These are phyloP conservation scores for Trichoderma endophyticum DNA, from an alignment of 2,329 filamentous ascomycete genomes.

Conservation along the genomic window DNA sequence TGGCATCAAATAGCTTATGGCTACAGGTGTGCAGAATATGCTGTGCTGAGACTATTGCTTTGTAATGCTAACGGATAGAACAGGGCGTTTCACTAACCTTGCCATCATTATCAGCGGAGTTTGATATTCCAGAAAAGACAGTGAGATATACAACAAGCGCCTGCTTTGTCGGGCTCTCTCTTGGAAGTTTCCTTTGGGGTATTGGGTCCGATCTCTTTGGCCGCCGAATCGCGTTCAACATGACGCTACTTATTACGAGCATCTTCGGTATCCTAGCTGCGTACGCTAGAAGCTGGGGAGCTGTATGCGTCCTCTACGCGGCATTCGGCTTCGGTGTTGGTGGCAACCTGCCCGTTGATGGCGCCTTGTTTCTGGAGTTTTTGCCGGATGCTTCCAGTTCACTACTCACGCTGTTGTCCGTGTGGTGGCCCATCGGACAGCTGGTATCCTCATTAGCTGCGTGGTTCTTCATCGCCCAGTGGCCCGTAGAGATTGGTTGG, in stretches of 20 bases:
- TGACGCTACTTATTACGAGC: conserved; percentile 70
- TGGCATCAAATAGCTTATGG: conserved; percentile 17
- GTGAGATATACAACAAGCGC: conserved; percentile 80
- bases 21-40: conserved; percentile 19
- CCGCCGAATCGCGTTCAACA: conserved; percentile 76
- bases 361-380: conserved; percentile 80
- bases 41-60: neutral
- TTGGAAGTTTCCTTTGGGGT: conserved; percentile 80
- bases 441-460: conserved; percentile 68
- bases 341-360: conserved; percentile 76
- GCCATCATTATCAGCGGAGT: conserved; percentile 71
- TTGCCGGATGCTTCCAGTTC: conserved; percentile 71
- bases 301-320: conserved; percentile 58
- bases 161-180: conserved; percentile 70
- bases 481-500: conserved; percentile 70
- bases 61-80: conserved; percentile 16
- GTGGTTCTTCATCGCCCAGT: conserved; percentile 72
- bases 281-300: conserved; percentile 65
- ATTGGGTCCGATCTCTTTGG: conserved; percentile 75
- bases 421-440: conserved; percentile 86
- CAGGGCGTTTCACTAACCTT: conserved; percentile 74
- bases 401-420: conserved; percentile 73
- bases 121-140: conserved; percentile 64
- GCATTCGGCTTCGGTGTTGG: conserved; percentile 66
- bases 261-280: conserved; percentile 70